Evolutionary conservation across 139 green algal genomes (phyloP), one percentile per base, ranked within the genome.

Genomic region (Chlamydomonas sphaeroides): DNA sequence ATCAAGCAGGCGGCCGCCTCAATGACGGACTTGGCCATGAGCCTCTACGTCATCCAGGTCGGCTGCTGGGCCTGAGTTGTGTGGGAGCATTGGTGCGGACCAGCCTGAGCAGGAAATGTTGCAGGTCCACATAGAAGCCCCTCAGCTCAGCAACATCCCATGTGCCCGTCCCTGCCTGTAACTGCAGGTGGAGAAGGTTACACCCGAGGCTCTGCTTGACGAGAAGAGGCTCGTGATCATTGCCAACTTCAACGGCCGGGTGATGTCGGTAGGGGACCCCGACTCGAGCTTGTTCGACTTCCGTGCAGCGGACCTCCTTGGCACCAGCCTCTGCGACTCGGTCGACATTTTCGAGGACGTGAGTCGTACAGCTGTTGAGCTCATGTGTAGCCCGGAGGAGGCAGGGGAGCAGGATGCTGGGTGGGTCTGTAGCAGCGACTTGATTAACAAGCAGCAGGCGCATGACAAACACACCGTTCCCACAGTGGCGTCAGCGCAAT

Each of bases 311-410:
- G 48, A 35, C 25, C 42, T 72, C 32, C 17, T 82, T 30, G 61
- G 65, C 41, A 39, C n/a, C 61, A 35, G 8, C n/a, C 59, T 87
- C 42, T 59, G 48, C 45, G 65, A 87, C 57, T 57, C 63, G 0
- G 53, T 87, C n/a, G 83, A 87, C 33, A 33, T 87, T 6, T 84
- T 87, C 36, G 6, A 26, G 0, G 83, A 80, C 0, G 41, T 62
- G 42, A 26, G n/a, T 53, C 23, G 15, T 5, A 21, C 11, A 14
- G 11, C 14, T 53, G 45, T 53, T 21, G 11, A 14, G 45, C 45
- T 21, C 14, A 10, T 53, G 10, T 14, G 10, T 10, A 14, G 45
- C 45, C 11, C 14, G 45, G 45, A 10, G 10, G 45, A 10, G 45
- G 45, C 45, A 53, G 45, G 45, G 45, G 45, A 14, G 11, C 45